A percentile compares a stretch with the other conserved stretches of the same genome.
Evolutionary conservation across 306 rosid species (phyloP).

Genomic region (Alnus rubra): DNA sequence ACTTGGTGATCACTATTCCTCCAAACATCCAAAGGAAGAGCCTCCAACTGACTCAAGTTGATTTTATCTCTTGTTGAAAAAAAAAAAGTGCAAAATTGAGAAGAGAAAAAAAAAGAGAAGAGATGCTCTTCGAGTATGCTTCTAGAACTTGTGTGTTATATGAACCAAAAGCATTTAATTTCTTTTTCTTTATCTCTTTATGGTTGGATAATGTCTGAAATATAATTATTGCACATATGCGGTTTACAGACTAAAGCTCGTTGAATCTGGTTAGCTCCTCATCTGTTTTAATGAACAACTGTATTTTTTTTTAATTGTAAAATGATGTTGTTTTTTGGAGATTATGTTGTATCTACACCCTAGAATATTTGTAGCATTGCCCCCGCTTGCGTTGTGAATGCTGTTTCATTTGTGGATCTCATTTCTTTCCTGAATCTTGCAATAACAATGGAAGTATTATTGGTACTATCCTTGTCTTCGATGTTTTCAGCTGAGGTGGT

Average conservation of each 20-base stretch:
- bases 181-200: conserved; percentile 26
- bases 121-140: conserved; percentile 28
- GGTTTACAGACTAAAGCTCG: no score
- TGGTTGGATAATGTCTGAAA: conserved; percentile 27
- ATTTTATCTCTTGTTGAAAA: conserved; percentile 23
- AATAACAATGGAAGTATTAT: no score
- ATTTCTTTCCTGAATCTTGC: no score
- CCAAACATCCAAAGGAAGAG: conserved; percentile 96
- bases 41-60: conserved; percentile 71
- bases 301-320: no score
- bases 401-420: neutral
- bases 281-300: neutral
- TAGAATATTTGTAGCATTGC: no score
- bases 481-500: no score
- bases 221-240: conserved; percentile 24
- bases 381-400: neutral
- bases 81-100: conserved; percentile 6
- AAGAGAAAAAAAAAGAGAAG: neutral
- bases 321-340: neutral
- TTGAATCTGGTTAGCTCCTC: neutral
- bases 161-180: conserved; percentile 17
- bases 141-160: conserved; percentile 21
- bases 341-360: neutral
- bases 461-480: no score
- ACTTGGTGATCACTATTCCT: conserved; percentile 71